These are phyloP conservation scores for Suillus subaureus DNA, from an alignment of 768 basidiomycete genomes.

Conservation along the genomic window DNA sequence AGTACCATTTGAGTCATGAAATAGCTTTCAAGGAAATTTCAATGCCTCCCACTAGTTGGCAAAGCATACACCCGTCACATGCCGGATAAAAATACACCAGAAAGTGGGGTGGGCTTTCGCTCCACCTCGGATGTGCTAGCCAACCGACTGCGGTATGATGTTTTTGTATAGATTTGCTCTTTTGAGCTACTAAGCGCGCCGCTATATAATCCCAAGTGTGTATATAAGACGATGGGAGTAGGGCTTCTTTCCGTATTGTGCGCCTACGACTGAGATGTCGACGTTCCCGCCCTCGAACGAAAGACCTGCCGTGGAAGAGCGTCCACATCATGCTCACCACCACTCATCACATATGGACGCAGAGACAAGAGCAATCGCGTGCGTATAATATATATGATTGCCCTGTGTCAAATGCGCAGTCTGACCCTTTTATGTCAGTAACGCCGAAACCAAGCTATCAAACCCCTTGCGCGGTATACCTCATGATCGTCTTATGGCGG, in stretches of 20 bases:
- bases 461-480: constrained; percentile 66
- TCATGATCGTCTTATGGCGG: constrained; percentile 56
- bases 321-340: constrained; percentile 9
- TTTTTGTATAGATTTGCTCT: neutral
- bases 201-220: constrained; percentile 2
- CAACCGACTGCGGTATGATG: constrained; percentile 19
- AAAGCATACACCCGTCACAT: constrained; percentile 5
- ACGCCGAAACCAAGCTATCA: constrained; percentile 45
- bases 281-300: constrained; percentile 25
- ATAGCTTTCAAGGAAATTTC: constrained; percentile 71
- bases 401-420: neutral
- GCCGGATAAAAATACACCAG: constrained; percentile 9
- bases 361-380: constrained; percentile 21
- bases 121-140: constrained; percentile 1
- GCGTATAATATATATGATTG: constrained; percentile 6
- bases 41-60: constrained; percentile 64
- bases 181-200: neutral
- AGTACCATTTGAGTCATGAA: constrained; percentile 80
- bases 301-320: constrained; percentile 17
- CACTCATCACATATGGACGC: constrained; percentile 20
- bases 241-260: constrained; percentile 12
- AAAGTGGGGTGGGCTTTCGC: constrained; percentile 11
- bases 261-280: constrained; percentile 1
- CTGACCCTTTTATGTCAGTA: constrained; percentile 21
- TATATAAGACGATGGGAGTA: constrained; percentile 17